These are phyloP conservation scores for Coccomyxa sp. DNA, from an alignment of 139 green algal species.

Conservation along the genomic window DNA sequence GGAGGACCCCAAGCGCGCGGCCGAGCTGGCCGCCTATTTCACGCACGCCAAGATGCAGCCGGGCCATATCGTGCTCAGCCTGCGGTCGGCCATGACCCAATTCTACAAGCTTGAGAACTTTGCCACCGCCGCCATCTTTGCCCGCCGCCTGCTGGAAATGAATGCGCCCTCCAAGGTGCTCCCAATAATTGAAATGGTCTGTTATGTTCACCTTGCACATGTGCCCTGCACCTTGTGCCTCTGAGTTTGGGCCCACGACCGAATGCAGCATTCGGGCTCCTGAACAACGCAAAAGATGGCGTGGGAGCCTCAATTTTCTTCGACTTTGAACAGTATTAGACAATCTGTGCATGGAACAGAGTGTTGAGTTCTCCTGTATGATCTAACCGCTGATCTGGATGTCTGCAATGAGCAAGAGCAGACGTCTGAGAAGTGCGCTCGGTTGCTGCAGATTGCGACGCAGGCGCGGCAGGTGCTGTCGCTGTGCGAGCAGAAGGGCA, in stretches of 20 bases:
- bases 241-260: not conserved
- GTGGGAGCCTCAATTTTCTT: too few relatives aligned
- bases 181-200: too few relatives aligned
- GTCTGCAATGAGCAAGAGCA: too few relatives aligned
- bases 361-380: too few relatives aligned
- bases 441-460: conserved; percentile 47
- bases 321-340: too few relatives aligned
- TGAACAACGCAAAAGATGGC: too few relatives aligned
- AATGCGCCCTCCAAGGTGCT: conserved; percentile 81
- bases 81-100: conserved; percentile 88
- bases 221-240: not conserved
- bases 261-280: too few relatives aligned
- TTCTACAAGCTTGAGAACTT: conserved; percentile 98
- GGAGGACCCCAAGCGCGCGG: conserved; percentile 49
- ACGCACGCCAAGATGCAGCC: conserved; percentile 84
- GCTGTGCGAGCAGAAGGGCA: conserved; percentile 87
- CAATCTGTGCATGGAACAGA: too few relatives aligned
- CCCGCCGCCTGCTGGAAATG: conserved; percentile 90
- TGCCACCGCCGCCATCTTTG: conserved; percentile 85
- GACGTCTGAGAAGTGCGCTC: too few relatives aligned
- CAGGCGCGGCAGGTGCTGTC: conserved; percentile 86
- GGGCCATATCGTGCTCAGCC: conserved; percentile 80
- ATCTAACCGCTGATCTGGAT: too few relatives aligned
- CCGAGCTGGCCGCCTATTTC: conserved; percentile 98
- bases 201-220: too few relatives aligned